Conservation (phyloP, 148 eudicot genomes). For the Persicaria maculosa region DNA sequence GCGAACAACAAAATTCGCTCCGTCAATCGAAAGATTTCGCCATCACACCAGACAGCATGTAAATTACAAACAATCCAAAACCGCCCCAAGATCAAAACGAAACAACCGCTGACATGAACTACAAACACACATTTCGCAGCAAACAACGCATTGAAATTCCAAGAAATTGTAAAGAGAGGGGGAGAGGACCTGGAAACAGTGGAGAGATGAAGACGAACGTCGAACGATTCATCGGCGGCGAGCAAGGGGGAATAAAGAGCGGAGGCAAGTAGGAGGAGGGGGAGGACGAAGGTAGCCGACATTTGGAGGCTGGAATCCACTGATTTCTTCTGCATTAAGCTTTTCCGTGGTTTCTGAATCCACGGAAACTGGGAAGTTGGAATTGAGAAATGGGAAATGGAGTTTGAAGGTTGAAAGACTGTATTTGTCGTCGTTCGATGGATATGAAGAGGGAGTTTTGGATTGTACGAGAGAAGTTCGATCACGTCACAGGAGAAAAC, state of each 20-base stretch:
- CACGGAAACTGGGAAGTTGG: no score
- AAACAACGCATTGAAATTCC: neutral
- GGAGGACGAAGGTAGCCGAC: neutral
- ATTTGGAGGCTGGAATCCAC: neutral
- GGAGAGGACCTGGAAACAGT: slow-evolving; percentile 68
- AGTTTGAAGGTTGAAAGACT: no score
- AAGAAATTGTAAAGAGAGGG: neutral
- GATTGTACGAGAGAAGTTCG: no score
- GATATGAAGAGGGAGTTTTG: no score
- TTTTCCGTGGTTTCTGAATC: no score
- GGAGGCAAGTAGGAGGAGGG: slow-evolving; percentile 19
- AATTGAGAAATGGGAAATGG: no score
- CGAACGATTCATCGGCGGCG: slow-evolving; percentile 51
- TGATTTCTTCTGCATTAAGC: neutral
- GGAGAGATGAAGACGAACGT: slow-evolving; percentile 75
- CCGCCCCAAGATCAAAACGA: slow-evolving; percentile 3
- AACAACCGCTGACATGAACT: neutral
- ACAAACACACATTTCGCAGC: neutral
- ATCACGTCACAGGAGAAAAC: no score
- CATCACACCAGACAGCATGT: neutral
- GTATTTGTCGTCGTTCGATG: no score
- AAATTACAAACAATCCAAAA: neutral
- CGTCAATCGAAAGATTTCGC: neutral
- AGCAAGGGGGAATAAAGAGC: slow-evolving; percentile 17
- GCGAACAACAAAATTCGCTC: slow-evolving; percentile 6